Percentiles rank a stretch among this genome's conserved stretches.
Conservation (phyloP, 2,329 filamentous ascomycete species). For the Tothia fuscella region DNA sequence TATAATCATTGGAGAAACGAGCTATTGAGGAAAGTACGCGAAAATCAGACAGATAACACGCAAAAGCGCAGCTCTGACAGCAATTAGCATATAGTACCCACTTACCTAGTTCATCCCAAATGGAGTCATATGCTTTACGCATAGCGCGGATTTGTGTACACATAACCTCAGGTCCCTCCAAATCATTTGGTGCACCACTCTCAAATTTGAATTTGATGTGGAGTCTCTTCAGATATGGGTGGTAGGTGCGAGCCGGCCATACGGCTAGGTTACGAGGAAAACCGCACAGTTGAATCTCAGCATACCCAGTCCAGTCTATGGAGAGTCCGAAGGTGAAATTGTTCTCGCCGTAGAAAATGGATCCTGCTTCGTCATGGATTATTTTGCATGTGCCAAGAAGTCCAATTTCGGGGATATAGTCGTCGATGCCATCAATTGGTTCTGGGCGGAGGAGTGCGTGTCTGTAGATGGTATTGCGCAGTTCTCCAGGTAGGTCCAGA, state of each 20-base stretch:
- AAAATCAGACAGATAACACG: too few relatives aligned
- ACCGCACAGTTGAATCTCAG: not conserved
- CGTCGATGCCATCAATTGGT: not conserved
- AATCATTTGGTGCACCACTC: not conserved
- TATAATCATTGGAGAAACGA: too few relatives aligned
- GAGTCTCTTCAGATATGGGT: not conserved
- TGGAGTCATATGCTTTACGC: constrained; percentile 1
- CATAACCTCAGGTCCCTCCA: not conserved
- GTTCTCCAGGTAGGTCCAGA: constrained; percentile 16
- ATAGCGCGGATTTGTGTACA: not conserved
- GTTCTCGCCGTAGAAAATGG: constrained; percentile 17
- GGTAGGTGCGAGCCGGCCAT: not conserved
- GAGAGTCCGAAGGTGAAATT: constrained; percentile 11
- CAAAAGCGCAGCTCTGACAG: not conserved
- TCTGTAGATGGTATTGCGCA: constrained; percentile 15
- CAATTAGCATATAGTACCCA: not conserved
- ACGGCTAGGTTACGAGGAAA: constrained; percentile 1
- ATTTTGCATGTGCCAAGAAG: constrained; percentile 14
- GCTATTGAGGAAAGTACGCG: too few relatives aligned
- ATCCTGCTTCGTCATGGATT: constrained; percentile 16
- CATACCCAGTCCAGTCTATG: not conserved
- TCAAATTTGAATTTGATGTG: not conserved
- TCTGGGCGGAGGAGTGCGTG: constrained; percentile 7
- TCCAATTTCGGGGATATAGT: constrained; percentile 5
- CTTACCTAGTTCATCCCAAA: constrained; percentile 3